Evolutionary conservation across 225 moss, liverwort and hornwort genomes (phyloP).

Genomic region (Pleurozium schreberi): DNA sequence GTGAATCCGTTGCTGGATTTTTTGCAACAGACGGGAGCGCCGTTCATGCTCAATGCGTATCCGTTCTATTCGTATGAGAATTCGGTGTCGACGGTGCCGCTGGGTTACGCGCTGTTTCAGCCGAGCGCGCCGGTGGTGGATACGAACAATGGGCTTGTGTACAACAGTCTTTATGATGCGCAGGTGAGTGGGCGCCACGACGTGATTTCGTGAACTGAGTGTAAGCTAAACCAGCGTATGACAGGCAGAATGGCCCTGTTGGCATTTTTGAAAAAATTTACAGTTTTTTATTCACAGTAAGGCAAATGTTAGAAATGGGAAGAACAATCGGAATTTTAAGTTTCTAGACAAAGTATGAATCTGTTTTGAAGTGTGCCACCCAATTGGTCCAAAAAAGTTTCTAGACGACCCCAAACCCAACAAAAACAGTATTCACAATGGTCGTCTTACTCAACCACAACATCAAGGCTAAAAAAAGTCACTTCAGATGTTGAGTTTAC

Average conservation of each 20-base stretch:
- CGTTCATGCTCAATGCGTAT: conserved; percentile 72
- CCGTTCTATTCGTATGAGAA: conserved; percentile 67
- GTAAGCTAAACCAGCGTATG: background rate
- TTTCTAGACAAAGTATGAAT: background rate
- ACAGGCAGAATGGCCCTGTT: background rate
- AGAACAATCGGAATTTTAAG: background rate
- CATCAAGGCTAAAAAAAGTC: background rate
- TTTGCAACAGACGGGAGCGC: conserved; percentile 37
- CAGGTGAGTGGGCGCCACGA: conserved; percentile 1
- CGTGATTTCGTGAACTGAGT: background rate
- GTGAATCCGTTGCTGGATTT: conserved; percentile 48
- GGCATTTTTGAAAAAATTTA: too few relatives aligned
- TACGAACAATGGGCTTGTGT: conserved; percentile 33
- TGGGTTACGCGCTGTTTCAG: conserved; percentile 73
- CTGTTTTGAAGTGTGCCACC: background rate
- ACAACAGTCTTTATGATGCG: conserved; percentile 68
- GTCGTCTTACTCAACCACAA: background rate
- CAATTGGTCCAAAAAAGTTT: background rate
- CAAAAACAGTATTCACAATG: background rate
- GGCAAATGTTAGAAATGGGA: background rate
- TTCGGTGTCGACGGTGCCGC: conserved; percentile 20
- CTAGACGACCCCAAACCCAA: background rate
- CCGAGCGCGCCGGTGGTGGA: conserved; percentile 34
- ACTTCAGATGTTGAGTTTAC: background rate
- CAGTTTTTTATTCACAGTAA: too few relatives aligned